phyloP scores from a whole-genome alignment of 2,329 filamentous ascomycete genomes.

The Xylaria sp. region DNA sequence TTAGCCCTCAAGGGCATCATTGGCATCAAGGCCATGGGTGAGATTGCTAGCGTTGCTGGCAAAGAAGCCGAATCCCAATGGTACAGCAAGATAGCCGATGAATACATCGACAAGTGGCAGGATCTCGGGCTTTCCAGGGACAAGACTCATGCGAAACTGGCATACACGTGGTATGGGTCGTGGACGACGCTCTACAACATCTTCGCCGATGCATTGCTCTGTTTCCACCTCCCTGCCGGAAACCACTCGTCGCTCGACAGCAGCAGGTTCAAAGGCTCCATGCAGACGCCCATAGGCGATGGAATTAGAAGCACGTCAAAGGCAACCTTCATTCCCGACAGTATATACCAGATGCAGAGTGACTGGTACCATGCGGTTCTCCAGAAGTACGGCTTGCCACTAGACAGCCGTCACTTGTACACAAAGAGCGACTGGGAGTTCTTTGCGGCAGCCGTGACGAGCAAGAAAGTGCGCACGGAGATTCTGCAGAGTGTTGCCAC shows the following conservation, averaged over 20 bases:
- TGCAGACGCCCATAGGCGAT: constrained; percentile 22
- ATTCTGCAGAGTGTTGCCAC: constrained; percentile 74
- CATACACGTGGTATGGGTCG: constrained; percentile 80
- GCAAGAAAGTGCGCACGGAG: constrained; percentile 66
- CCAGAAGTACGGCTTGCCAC: constrained; percentile 79
- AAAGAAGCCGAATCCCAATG: constrained; percentile 60
- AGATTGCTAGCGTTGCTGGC: constrained; percentile 63
- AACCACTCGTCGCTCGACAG: constrained; percentile 18
- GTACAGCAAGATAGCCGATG: constrained; percentile 64
- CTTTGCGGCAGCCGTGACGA: constrained; percentile 80
- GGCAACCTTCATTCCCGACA: constrained; percentile 67
- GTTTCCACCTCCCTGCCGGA: constrained; percentile 64
- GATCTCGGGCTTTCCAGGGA: constrained; percentile 71
- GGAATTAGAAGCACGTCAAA: constrained; percentile 23
- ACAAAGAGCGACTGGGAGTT: constrained; percentile 93
- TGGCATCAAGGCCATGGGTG: constrained; percentile 77
- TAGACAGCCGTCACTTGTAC: constrained; percentile 82
- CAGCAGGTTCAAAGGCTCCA: constrained; percentile 30
- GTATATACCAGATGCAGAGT: constrained; percentile 78
- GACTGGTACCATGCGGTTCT: constrained; percentile 79
- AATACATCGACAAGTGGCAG: constrained; percentile 74
- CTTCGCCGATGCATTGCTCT: constrained; percentile 75
- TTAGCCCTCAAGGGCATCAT: constrained; percentile 77
- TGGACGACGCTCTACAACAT: constrained; percentile 83
- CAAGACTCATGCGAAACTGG: constrained; percentile 72